Conservation (phyloP, 768 basidiomycete genomes). For the Clitopilus hobsonii region DNA sequence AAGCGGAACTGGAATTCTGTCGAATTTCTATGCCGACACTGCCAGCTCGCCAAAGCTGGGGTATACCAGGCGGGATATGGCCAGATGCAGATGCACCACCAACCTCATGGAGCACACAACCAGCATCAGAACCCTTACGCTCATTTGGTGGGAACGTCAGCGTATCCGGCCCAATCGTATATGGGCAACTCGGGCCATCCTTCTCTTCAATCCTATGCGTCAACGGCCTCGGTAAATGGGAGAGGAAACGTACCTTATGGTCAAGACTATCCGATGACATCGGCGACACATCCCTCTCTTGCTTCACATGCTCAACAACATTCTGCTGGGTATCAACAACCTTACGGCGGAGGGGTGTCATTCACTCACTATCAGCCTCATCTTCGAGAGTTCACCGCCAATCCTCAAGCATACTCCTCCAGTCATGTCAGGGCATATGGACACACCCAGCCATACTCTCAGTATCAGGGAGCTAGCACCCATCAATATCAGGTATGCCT, state of each 20-base stretch:
- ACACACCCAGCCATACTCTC: not conserved
- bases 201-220: not conserved
- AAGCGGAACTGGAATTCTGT: conserved; percentile 82
- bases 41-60: conserved; percentile 27
- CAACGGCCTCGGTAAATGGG: conserved; percentile 11
- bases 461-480: not conserved
- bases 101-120: conserved; percentile 12
- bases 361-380: conserved; percentile 47
- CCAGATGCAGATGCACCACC: conserved; percentile 11
- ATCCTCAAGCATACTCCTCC: not conserved
- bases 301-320: conserved; percentile 6
- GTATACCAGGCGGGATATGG: not conserved
- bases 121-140: not conserved
- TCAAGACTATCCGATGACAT: conserved; percentile 6
- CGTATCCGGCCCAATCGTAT: conserved; percentile 7
- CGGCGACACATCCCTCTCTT: conserved; percentile 11
- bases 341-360: conserved; percentile 22
- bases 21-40: conserved; percentile 72
- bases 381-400: conserved; percentile 30
- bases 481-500: not conserved
- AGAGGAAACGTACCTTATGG: conserved; percentile 5
- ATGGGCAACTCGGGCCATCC: not conserved
- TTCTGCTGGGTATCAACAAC: conserved; percentile 10
- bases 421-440: not conserved
- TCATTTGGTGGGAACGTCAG: conserved; percentile 5